Percentiles rank a stretch among this genome's conserved stretches.
Conservation (phyloP, 331 rosid genomes). For the Stylosanthes scabra region DNA sequence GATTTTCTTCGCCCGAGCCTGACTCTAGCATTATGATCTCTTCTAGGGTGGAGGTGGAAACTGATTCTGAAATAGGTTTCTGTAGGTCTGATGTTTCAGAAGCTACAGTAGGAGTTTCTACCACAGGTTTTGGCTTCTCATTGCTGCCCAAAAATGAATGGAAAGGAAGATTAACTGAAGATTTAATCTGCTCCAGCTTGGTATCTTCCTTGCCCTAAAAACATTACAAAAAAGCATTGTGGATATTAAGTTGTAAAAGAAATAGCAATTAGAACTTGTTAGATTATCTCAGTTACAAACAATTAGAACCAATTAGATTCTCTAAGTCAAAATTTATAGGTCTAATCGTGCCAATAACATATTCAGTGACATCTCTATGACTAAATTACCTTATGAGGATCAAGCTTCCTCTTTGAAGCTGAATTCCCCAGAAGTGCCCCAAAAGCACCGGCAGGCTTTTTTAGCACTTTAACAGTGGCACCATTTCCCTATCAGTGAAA, state of each 20-base stretch:
- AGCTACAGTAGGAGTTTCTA: slow-evolving; percentile 43
- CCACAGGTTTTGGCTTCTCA: slow-evolving; percentile 46
- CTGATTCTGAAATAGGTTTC: slow-evolving; percentile 35
- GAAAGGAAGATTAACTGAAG: slow-evolving; percentile 76
- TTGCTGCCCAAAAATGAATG: slow-evolving; percentile 64
- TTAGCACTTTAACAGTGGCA: slow-evolving; percentile 66
- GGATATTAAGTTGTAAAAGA: slow-evolving; percentile 8
- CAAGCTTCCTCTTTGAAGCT: slow-evolving; percentile 65
- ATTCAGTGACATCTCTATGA: neutral
- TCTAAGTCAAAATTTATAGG: too few relatives aligned
- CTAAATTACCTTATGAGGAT: slow-evolving; percentile 51
- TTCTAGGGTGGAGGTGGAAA: slow-evolving; percentile 41
- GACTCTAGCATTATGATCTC: slow-evolving; percentile 59
- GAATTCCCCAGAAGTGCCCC: slow-evolving; percentile 68
- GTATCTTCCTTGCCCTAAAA: slow-evolving; percentile 64
- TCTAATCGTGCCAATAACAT: slow-evolving; percentile 3
- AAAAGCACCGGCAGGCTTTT: slow-evolving; percentile 75
- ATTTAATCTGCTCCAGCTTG: slow-evolving; percentile 73
- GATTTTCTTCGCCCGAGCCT: slow-evolving; percentile 44
- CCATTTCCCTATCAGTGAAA: slow-evolving; percentile 54
- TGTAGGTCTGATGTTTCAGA: slow-evolving; percentile 34
- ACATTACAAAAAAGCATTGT: neutral
- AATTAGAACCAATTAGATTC: too few relatives aligned
- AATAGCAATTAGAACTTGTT: neutral
- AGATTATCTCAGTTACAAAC: too few relatives aligned